Evolutionary conservation across 805 yeast genomes (phyloP).

Genomic region (Ogataea naganishii): DNA sequence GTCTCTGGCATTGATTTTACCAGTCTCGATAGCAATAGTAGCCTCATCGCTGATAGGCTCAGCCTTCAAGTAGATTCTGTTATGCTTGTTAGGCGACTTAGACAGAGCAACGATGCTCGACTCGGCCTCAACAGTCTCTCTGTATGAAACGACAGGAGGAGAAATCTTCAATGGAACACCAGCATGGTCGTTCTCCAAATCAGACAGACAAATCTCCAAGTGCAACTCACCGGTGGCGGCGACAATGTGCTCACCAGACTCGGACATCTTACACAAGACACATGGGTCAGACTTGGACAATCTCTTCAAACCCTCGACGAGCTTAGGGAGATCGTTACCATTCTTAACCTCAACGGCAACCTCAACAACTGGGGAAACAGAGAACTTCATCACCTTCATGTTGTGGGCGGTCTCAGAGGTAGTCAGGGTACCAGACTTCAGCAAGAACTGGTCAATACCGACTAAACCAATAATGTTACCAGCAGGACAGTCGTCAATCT

Average conservation of each 20-base stretch:
- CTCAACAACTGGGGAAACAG: slow-evolving; percentile 99
- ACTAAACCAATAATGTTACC: slow-evolving; percentile 99
- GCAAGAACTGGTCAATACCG: slow-evolving; percentile 99
- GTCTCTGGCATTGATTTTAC: slow-evolving; percentile 89
- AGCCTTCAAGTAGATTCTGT: slow-evolving; percentile 98
- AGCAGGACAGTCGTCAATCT: slow-evolving; percentile 98
- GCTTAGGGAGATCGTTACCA: slow-evolving; percentile 98
- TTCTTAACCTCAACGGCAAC: slow-evolving; percentile 99
- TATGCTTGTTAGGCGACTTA: slow-evolving; percentile 99
- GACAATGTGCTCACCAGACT: slow-evolving; percentile 98
- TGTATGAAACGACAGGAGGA: slow-evolving; percentile 97
- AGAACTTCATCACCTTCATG: slow-evolving; percentile 99
- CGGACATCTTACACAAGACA: slow-evolving; percentile 80
- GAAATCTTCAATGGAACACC: slow-evolving; percentile 98
- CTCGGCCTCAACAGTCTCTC: slow-evolving; percentile 94
- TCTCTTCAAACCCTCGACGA: slow-evolving; percentile 99
- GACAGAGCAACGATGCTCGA: slow-evolving; percentile 95
- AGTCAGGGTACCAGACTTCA: slow-evolving; percentile 98
- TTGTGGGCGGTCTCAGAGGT: slow-evolving; percentile 95
- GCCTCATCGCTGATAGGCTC: slow-evolving; percentile 93
- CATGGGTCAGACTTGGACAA: slow-evolving; percentile 99
- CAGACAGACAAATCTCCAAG: slow-evolving; percentile 93
- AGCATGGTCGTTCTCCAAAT: slow-evolving; percentile 98
- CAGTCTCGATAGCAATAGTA: slow-evolving; percentile 83
- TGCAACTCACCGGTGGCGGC: slow-evolving; percentile 99